These are phyloP conservation scores for Alloascoidea africana DNA, from an alignment of 805 yeast genomes.

Conservation along the genomic window DNA sequence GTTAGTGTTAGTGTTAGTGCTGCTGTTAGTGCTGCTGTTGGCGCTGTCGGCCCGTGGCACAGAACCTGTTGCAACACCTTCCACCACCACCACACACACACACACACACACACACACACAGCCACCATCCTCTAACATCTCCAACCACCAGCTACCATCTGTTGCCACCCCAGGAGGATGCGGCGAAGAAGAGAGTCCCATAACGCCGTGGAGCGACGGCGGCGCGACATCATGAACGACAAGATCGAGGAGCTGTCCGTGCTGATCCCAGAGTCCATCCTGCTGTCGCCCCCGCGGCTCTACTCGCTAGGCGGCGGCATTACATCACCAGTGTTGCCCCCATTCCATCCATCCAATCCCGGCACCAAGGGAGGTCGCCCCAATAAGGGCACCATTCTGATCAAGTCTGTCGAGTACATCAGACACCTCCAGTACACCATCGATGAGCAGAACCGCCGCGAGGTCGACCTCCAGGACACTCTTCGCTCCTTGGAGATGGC, in stretches of 20 bases:
- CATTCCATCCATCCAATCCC: constrained; percentile 1
- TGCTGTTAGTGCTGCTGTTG: no score
- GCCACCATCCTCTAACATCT: no score
- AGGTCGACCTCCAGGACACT: constrained; percentile 54
- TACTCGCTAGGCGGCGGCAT: no score
- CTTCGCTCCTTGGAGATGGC: constrained; percentile 36
- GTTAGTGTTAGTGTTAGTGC: no score
- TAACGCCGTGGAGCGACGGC: constrained; percentile 84
- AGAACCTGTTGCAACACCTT: no score
- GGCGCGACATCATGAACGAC: constrained; percentile 84
- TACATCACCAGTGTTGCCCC: no score
- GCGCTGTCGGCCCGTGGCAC: no score
- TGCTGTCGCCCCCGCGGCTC: constrained; percentile 1
- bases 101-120: no score
- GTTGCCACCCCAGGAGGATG: constrained; percentile 50
- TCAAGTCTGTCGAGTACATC: constrained; percentile 70
- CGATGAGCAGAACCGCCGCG: constrained; percentile 65
- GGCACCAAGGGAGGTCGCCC: constrained; percentile 52
- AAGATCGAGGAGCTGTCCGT: constrained; percentile 72
- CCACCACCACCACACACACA: no score
- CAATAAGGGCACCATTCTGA: constrained; percentile 65
- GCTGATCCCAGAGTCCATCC: constrained; percentile 47
- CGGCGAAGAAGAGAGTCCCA: constrained; percentile 77
- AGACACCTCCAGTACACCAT: constrained; percentile 54
- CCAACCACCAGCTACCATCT: no score